A percentile compares a stretch with the other conserved stretches of the same genome.
phyloP scores from a whole-genome alignment of 768 basidiomycete genomes.

The Tylopilus intermedius region DNA sequence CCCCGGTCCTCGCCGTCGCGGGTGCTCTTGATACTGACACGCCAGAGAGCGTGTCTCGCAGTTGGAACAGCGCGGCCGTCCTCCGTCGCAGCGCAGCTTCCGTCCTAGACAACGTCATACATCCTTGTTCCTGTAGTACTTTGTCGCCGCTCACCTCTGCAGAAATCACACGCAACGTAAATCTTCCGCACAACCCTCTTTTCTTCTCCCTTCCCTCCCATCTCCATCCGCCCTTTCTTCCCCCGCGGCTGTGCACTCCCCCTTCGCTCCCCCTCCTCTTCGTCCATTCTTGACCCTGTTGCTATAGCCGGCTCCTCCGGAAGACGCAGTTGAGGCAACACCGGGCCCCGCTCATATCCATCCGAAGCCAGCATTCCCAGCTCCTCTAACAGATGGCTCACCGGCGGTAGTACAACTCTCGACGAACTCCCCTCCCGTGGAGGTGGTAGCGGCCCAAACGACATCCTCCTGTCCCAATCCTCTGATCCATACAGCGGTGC shows the following conservation, averaged over 20 bases:
- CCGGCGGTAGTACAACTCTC: slow-evolving; percentile 27
- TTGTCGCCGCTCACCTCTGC: slow-evolving; percentile 50
- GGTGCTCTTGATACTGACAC: slow-evolving; percentile 51
- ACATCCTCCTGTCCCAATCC: slow-evolving; percentile 22
- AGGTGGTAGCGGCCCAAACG: slow-evolving; percentile 18
- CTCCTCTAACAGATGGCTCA: slow-evolving; percentile 23
- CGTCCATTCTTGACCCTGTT: slow-evolving; percentile 3
- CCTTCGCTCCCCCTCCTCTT: slow-evolving; percentile 14
- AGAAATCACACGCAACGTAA: slow-evolving; percentile 69
- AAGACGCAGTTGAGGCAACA: slow-evolving; percentile 28
- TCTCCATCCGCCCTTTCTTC: slow-evolving; percentile 18
- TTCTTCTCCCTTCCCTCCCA: slow-evolving; percentile 16
- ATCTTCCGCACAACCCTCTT: slow-evolving; percentile 28
- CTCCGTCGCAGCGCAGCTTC: slow-evolving; percentile 72
- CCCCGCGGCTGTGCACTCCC: slow-evolving; percentile 8
- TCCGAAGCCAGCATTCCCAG: slow-evolving; percentile 18
- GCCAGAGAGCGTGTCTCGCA: slow-evolving; percentile 49
- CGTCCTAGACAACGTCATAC: slow-evolving; percentile 41
- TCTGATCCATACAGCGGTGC: slow-evolving; percentile 22
- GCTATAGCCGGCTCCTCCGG: slow-evolving; percentile 15
- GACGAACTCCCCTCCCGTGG: slow-evolving; percentile 18
- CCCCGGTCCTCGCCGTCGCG: slow-evolving; percentile 66
- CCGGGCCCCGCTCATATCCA: slow-evolving; percentile 18
- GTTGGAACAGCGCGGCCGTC: slow-evolving; percentile 56
- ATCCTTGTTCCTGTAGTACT: neutral